Evolutionary conservation across 192 early-diverging fungal species (phyloP).

Genomic region (Coemansia sp.): DNA sequence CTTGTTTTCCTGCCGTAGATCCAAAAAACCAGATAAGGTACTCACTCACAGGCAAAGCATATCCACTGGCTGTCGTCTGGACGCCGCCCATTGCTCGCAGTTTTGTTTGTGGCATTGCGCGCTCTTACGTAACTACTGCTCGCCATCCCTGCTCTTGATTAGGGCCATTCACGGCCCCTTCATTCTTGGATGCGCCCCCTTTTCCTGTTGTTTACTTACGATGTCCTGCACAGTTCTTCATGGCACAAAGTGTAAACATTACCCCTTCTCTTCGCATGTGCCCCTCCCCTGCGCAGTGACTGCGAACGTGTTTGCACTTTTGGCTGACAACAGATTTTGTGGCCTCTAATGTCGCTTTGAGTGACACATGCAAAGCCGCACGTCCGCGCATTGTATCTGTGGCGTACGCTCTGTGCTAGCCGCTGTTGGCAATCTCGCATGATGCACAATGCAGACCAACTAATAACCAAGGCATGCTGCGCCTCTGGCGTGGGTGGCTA

Average conservation of each 20-base stretch:
- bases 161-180: neutral
- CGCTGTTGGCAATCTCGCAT: neutral
- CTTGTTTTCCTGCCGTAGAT: neutral
- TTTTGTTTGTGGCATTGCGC: neutral
- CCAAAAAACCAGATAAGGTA: neutral
- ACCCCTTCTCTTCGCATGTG: neutral
- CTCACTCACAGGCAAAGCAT: neutral
- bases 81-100: neutral
- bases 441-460: neutral
- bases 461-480: neutral
- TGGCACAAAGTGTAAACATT: neutral
- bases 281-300: neutral
- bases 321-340: neutral
- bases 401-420: neutral
- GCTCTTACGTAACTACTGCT: conserved; percentile 2
- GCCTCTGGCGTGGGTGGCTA: neutral
- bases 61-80: neutral
- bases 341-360: neutral
- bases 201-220: neutral
- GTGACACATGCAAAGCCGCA: neutral
- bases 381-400: neutral
- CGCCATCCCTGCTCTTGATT: conserved; percentile 1
- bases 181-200: neutral
- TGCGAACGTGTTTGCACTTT: neutral
- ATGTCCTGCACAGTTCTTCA: neutral